Conservation (phyloP, 2,329 filamentous ascomycete species). For the Ophiocordyceps robertsii region DNA sequence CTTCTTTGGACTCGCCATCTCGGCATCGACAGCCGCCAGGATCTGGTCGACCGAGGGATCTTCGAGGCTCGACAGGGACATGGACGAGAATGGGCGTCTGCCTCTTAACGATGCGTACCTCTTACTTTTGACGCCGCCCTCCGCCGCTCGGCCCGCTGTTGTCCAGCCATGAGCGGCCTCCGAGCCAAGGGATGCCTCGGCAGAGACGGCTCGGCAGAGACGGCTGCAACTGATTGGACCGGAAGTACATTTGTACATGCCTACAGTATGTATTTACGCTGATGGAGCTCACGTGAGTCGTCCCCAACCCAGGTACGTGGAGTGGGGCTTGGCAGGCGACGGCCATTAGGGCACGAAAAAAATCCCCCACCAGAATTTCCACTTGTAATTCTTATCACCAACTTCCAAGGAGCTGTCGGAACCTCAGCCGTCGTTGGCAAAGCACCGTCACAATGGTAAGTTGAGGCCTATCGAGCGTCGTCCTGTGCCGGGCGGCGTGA, state of each 20-base stretch:
- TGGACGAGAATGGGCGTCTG: background rate
- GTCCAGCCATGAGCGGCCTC: background rate
- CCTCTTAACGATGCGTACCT: background rate
- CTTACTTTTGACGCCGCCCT: background rate
- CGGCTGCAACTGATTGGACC: no score
- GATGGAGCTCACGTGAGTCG: slow-evolving; percentile 20
- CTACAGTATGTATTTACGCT: no score
- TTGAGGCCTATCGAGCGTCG: slow-evolving; percentile 26
- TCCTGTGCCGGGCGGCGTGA: background rate
- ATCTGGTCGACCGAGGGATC: slow-evolving; percentile 9
- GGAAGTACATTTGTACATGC: no score
- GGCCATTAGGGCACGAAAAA: slow-evolving; percentile 25
- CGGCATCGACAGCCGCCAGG: slow-evolving; percentile 14
- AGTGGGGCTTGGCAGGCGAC: slow-evolving; percentile 6
- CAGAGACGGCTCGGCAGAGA: no score
- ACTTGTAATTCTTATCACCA: slow-evolving; percentile 14
- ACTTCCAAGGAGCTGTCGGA: slow-evolving; percentile 17
- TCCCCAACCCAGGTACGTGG: slow-evolving; percentile 21
- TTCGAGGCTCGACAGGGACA: slow-evolving; percentile 1
- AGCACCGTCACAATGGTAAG: slow-evolving; percentile 58
- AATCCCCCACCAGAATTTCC: slow-evolving; percentile 26
- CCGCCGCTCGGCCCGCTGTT: background rate
- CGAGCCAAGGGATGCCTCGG: background rate
- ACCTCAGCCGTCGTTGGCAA: slow-evolving; percentile 27
- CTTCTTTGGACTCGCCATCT: slow-evolving; percentile 30